A percentile compares a stretch with the other conserved stretches of the same genome.
phyloP scores from a whole-genome alignment of 306 rosid species.

The Dryas alaskensis region DNA sequence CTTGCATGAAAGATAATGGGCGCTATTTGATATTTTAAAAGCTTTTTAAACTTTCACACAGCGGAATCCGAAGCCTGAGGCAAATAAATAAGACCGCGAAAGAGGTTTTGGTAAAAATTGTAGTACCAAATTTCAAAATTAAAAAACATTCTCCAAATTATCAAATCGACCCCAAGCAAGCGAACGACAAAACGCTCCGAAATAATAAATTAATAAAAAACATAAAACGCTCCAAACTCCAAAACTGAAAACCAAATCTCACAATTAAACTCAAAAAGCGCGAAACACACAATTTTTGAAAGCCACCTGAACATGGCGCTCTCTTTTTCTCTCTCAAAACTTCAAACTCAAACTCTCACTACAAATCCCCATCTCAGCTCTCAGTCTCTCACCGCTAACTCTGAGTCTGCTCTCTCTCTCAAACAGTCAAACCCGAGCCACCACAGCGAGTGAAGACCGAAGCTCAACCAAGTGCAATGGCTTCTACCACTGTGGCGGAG shows the following conservation, averaged over 20 bases:
- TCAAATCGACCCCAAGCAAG: too few relatives aligned
- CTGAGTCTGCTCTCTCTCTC: conserved; percentile 3
- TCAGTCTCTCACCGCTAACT: not conserved
- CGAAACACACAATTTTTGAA: conserved; percentile 1
- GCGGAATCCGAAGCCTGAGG: too few relatives aligned
- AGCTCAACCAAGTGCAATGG: not conserved
- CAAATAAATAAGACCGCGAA: too few relatives aligned
- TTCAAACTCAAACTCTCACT: conserved; percentile 7
- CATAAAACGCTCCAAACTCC: not conserved
- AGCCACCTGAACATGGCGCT: conserved; percentile 19
- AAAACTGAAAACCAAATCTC: not conserved
- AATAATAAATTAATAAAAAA: not conserved
- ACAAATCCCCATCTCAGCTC: conserved; percentile 24
- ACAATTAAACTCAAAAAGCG: conserved; percentile 6
- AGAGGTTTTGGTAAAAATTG: too few relatives aligned
- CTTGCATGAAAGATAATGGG: too few relatives aligned
- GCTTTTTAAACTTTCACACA: too few relatives aligned
- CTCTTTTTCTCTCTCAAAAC: conserved; percentile 4
- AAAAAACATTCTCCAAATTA: too few relatives aligned
- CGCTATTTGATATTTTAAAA: too few relatives aligned
- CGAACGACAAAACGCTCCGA: too few relatives aligned
- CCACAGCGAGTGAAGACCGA: not conserved
- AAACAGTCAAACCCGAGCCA: not conserved
- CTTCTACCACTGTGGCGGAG: conserved; percentile 27
- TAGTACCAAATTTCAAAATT: too few relatives aligned